Evolutionary conservation across 2,329 filamentous ascomycete genomes (phyloP).

Genomic region (Colletotrichum sp.): DNA sequence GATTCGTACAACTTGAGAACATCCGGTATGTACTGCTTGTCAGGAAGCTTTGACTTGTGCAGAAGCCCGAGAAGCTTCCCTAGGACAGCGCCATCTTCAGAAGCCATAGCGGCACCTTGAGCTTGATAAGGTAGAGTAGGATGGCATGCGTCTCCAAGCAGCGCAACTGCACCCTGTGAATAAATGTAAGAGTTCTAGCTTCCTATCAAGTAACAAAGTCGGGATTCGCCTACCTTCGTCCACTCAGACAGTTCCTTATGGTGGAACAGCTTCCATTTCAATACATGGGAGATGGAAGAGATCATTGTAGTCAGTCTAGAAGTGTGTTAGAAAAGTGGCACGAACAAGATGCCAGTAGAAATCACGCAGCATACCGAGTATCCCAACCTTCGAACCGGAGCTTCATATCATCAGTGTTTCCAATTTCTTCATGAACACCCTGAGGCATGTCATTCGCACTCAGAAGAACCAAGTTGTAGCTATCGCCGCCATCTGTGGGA

Average conservation of each 20-base stretch:
- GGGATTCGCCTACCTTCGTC: background rate
- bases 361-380: background rate
- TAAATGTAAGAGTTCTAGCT: background rate
- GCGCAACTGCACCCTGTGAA: constrained; percentile 9
- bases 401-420: background rate
- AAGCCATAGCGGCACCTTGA: constrained; percentile 27
- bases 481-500: background rate
- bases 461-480: background rate
- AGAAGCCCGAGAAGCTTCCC: constrained; percentile 29
- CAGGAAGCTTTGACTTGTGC: background rate
- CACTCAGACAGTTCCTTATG: background rate
- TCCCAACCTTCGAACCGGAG: background rate
- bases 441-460: background rate
- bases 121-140: constrained; percentile 26
- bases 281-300: background rate
- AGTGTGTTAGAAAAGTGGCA: background rate
- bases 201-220: background rate
- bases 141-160: constrained; percentile 11
- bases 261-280: background rate
- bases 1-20: background rate
- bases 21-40: background rate
- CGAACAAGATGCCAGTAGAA: background rate
- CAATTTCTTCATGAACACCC: background rate
- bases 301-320: background rate
- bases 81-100: constrained; percentile 26